These are phyloP conservation scores for Xylaria venustula DNA, from an alignment of 495 filamentous ascomycete genomes.

Conservation along the genomic window DNA sequence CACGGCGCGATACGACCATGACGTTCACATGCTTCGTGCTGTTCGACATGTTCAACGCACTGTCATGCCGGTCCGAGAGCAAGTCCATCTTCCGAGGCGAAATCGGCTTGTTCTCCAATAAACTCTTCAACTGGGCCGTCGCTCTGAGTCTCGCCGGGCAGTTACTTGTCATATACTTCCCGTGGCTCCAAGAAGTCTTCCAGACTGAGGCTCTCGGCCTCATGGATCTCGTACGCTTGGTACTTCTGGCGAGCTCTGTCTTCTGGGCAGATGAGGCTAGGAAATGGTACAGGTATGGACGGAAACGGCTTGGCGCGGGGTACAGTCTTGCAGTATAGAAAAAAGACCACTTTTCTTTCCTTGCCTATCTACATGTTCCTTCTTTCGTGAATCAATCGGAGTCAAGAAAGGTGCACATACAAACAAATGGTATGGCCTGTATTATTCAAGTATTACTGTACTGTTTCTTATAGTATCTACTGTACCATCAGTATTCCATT, in stretches of 20 bases:
- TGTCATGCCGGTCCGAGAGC: conserved; percentile 86
- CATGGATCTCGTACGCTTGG: conserved; percentile 67
- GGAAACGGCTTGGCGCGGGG: conserved; percentile 35
- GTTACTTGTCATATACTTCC: conserved; percentile 87
- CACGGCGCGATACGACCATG: conserved; percentile 95
- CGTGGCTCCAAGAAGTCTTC: conserved; percentile 88
- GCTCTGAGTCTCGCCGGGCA: conserved; percentile 80
- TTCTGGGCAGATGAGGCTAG: conserved; percentile 93
- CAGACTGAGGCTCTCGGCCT: conserved; percentile 85
- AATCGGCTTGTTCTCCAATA: conserved; percentile 76
- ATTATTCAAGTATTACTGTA: no score
- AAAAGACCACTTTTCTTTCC: not conserved
- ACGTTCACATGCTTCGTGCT: conserved; percentile 98
- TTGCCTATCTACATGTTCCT: no score
- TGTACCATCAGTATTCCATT: no score
- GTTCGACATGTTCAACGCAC: conserved; percentile 98
- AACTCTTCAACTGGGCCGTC: conserved; percentile 95
- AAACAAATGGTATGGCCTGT: no score
- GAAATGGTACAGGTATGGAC: conserved; percentile 65
- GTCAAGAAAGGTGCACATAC: no score
- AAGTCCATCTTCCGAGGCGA: conserved; percentile 89
- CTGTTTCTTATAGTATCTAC: no score
- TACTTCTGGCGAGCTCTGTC: conserved; percentile 77
- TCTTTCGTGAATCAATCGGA: no score
- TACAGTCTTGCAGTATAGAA: conserved; percentile 52